Evolutionary conservation across 208 protist genomes (phyloP), one percentile per base, ranked within the genome.

Genomic region (Acanthamoeba rhysodes): DNA sequence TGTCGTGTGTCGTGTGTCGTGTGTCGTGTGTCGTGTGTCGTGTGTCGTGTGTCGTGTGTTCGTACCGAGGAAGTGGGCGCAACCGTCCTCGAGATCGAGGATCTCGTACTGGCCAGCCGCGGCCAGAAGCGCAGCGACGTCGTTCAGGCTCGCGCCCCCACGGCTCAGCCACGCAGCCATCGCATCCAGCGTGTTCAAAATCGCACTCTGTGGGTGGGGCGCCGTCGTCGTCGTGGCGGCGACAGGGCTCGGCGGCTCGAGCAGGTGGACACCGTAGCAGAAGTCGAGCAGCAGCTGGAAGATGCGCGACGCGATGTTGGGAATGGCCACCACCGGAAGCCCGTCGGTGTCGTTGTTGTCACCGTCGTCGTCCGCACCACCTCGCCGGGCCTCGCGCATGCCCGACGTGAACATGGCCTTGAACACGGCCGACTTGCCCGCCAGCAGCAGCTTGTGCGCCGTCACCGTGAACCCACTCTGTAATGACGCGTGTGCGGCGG

Each of bases 381-480:
- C 53, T 59, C 72, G 72, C 32, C 18, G 72, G 32, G 32, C 29
- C 72, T 80, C 72, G 41, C 72, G 72, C 72, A 80, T 80, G 72
- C 72, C 72, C 34, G 22, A n/a, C 72, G 72, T 80, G 72, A 80
- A 80, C 72, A 80, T 80, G 72, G 72, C 72, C 72, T 80, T 80
- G 72, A 80, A 80, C 72, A 80, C 72, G 2, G 72, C 32, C 41
- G 72, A 80, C 22, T n/a, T 20, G 41, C 32, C 72, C 20, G 72
- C 29, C 18, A 80, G 72, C 29, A 80, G 12, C 32, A 80, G 32
- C 41, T 80, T 80, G 41, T 80, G 72, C 72, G 72, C 72, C 27
- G 72, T 80, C 20, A 80, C 29, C 72, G 10, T 80, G 32, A 22
- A 16, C 72, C 27, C 62, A 18, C 62, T 2, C 62, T 24, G 16